Base-by-base conservation (phyloP, 306 rosid species). In the Dryas alaskensis region DNA sequence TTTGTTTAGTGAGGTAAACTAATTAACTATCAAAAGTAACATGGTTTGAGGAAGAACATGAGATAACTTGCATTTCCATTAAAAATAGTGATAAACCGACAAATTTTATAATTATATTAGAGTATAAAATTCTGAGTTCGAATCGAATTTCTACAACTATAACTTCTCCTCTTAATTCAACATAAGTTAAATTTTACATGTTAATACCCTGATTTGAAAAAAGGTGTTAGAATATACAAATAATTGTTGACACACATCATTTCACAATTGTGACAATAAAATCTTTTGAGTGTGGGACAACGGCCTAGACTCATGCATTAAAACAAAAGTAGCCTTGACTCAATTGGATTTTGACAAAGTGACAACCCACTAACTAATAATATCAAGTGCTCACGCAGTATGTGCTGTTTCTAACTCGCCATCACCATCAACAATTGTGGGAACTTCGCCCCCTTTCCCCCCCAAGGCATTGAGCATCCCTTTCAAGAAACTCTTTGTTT, bases 341-440 rank as follows among this genome's bases (percentile, higher is more conserved):
- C 67, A 68, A 57, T 78, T 72, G 69, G 54, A 67, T 60, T 52
- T 49, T 44, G 73, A 62, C 73, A 73, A 48, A 49, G 27, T 63
- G 69, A 70, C 42, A 37, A 62, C 70, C 84, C 84, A 82, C 83
- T 78, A 52, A 7, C 47, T 12, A 37, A 44, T n/a, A 75, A 80
- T 10, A 40, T 60, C 43, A 52, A 76, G 77, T 82, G 82, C 78
- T 78, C 76, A 65, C 76, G 76, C 78, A 81, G 72, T 65, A 8
- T 31, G 70, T 70, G 70, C 22, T 51, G 55, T 59, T 13, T 40
- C 67, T 46, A 50, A 43, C 61, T 79, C 77, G 83, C 48, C 64
- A 73, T 78, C 65, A 43, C 69, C 80, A 77, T 59, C 64, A 75
- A 10, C 37, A 60, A 54, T 71, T 71, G 80, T 78, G 78, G 79